Base-by-base conservation (phyloP, 495 filamentous ascomycete genomes). In the Stereocaulon alpinum region DNA sequence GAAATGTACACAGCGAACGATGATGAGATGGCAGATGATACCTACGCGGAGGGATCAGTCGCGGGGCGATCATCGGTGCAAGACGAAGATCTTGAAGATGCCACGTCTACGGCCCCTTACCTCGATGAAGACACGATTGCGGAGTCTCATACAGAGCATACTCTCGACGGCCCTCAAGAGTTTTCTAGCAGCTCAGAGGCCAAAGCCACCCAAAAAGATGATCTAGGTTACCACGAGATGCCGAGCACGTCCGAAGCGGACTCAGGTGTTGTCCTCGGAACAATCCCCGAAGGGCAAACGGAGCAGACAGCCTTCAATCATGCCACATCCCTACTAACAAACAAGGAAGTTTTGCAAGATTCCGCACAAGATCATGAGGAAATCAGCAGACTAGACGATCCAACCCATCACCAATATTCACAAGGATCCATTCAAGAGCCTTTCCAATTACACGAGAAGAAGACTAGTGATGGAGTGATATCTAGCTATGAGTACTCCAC, bases 11-110 rank as follows among this genome's bases (percentile, higher is more conserved):
- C 58, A 20, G 60, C 61, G 18, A 64, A 68, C 18, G 77, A 80
- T 69, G 76, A 76, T 24, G 76, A 76, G 60, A 79, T 80, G 77
- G 69, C 67, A 43, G 78, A 77, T 61, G 76, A 78, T 61, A 68
- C 72, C 30, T 71, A 69, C 37, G 72, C 73, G 29, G 48, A 42
- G 22, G 63, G 52, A 29, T 43, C 34, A n/a, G 14, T 42, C 29
- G 40, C 22, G 11, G 43, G 40, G 45, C 32, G 44, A 32, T 61
- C 52, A n/a, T 55, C 42, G 40, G 37, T 42, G 40, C 59, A 18
- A 27, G 59, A 61, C 29, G 59, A 55, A 56, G 59, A 56, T 29
- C 51, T 55, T 7, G 59, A 55, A 24, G 52, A 61, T 22, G 50
- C 41, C 17, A 40, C 43, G n/a, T 42, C 43, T 15, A 29, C 47